Percentiles rank a stretch among this genome's conserved stretches.
Evolutionary conservation across 2,329 filamentous ascomycete species (phyloP).

Genomic region (Fusarium stilboides): DNA sequence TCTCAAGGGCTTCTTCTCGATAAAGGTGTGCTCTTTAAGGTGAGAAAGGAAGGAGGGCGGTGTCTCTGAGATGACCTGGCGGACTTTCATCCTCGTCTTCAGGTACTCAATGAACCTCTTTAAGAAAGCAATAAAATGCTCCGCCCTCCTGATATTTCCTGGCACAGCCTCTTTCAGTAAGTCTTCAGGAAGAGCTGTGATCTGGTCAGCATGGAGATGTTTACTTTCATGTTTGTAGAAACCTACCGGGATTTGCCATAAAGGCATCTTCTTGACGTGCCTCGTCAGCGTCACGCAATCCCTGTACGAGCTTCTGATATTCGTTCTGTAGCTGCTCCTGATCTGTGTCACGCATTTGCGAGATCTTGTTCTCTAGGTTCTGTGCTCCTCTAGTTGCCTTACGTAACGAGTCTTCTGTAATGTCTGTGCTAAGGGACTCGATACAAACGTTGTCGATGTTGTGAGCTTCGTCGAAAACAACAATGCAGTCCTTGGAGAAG

Average conservation of each 20-base stretch:
- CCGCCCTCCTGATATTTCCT: constrained; percentile 94
- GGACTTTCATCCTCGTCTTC: constrained; percentile 98
- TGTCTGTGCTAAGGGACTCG: constrained; percentile 94
- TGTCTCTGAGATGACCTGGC: constrained; percentile 97
- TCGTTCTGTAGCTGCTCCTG: constrained; percentile 95
- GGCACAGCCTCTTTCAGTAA: constrained; percentile 95
- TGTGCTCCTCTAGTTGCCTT: constrained; percentile 92
- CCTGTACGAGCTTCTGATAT: constrained; percentile 95
- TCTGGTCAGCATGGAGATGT: constrained; percentile 10
- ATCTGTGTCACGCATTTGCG: constrained; percentile 96
- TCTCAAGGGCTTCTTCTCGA: constrained; percentile 93
- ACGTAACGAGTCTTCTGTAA: constrained; percentile 93
- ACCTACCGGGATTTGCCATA: constrained; percentile 86
- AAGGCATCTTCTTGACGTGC: constrained; percentile 94
- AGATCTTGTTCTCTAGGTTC: constrained; percentile 91
- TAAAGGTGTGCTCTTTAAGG: constrained; percentile 95
- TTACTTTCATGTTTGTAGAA: not conserved
- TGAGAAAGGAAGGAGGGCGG: constrained; percentile 94
- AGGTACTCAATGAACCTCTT: constrained; percentile 98
- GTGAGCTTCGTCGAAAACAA: constrained; percentile 98
- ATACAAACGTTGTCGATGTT: constrained; percentile 99
- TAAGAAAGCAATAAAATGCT: constrained; percentile 95
- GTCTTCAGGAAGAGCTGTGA: constrained; percentile 85
- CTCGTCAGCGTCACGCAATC: constrained; percentile 88
- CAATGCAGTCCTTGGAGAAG: constrained; percentile 97